These are phyloP conservation scores for Cladosporium cucumerinum DNA, from an alignment of 2,329 filamentous ascomycete genomes.

Conservation along the genomic window DNA sequence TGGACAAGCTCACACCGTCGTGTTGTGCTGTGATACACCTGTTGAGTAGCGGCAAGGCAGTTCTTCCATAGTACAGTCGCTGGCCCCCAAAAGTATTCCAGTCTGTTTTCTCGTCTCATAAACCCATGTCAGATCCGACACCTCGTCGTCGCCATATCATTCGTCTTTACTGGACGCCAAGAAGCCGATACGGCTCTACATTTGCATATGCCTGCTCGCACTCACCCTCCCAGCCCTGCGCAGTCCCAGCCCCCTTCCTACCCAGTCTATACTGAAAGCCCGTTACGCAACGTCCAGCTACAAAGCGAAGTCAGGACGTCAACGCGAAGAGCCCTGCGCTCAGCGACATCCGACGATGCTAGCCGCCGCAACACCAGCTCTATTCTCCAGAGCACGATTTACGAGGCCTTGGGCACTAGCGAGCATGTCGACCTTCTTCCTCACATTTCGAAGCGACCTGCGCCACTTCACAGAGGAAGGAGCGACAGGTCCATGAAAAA, in stretches of 20 bases:
- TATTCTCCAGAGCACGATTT: neutral
- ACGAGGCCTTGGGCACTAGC: neutral
- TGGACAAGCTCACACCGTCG: too few species aligned
- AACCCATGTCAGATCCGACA: neutral
- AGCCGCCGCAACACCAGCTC: neutral
- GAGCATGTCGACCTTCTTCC: neutral
- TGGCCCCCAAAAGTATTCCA: neutral
- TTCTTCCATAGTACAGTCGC: neutral
- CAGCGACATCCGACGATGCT: neutral
- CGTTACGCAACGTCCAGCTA: neutral
- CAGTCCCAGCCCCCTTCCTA: too few species aligned
- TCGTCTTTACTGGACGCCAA: neutral
- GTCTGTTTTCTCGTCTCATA: neutral
- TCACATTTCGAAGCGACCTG: neutral
- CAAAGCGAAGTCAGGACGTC: neutral
- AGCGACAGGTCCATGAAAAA: neutral
- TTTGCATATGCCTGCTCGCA: neutral
- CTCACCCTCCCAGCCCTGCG: neutral
- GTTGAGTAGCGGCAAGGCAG: neutral
- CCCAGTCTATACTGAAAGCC: neutral
- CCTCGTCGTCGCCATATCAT: neutral
- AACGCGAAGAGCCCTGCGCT: neutral
- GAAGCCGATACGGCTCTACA: neutral
- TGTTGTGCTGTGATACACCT: too few species aligned
- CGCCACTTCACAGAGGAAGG: neutral